Base-by-base conservation (phyloP, 768 basidiomycete species). In the Heimioporus sp. region DNA sequence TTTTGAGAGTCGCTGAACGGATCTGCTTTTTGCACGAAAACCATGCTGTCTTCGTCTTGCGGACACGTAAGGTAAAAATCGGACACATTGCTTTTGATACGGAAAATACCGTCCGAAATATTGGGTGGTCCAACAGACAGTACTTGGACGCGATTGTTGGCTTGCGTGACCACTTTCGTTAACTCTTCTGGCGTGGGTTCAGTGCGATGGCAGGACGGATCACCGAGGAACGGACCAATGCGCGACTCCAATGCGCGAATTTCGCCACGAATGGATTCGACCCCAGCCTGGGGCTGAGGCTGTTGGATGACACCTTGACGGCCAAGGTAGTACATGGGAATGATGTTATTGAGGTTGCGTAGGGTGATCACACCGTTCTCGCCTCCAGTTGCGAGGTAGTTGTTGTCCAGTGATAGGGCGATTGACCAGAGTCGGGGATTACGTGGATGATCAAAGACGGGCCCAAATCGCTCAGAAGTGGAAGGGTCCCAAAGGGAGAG, bases 401-500 rank as follows among this genome's bases (percentile, higher is more conserved):
- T 53, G n/a, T 37, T 40, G 16, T 59, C 46, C 10, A 32, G n/a
- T 10, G 55, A 59, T 12, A 59, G 49, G 12, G 55, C 52, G 8
- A 57, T 52, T 8, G 57, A 47, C 37, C 51, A 34, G n/a, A 52
- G 21, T 21, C 48, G 28, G 16, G 48, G 48, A 42, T 43, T 32
- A 16, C n/a, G 48, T 7, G 48, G 30, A 31, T 52, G 44, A 17
- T n/a, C 51, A n/a, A 49, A 47, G 32, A 56, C 34, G 36, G 52
- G 43, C 30, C 52, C 46, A 30, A 58, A 49, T 46, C 45, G 47
- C 7, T 52, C 47, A 17, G 48, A 40, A 10, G 51, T 58, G 13
- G 51, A 56, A 16, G 57, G n/a, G 24, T 58, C 57, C 57, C 54
- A 56, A n/a, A 58, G 20, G 2, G 54, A 58, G 16, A 58, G 20